phyloP scores from a whole-genome alignment of 768 basidiomycete genomes.

The Phlegmacium glaucopus region DNA sequence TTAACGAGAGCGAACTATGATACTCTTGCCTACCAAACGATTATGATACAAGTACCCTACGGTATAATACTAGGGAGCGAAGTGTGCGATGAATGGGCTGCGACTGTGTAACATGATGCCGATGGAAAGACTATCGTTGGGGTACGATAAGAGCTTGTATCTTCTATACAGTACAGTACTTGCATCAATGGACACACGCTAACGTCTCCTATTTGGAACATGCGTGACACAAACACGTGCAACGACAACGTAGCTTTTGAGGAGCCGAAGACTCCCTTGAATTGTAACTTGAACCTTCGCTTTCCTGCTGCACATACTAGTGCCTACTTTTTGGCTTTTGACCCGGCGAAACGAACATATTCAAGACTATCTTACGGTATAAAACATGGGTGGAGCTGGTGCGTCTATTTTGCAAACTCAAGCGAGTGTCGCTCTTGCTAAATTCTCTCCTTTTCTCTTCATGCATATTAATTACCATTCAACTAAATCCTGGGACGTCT shows the following conservation, averaged over 20 bases:
- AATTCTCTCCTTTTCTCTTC: slow-evolving; percentile 4
- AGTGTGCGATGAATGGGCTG: too few species aligned
- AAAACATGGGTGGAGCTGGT: slow-evolving; percentile 42
- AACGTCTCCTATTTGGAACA: not conserved
- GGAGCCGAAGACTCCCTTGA: not conserved
- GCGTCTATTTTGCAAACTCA: slow-evolving; percentile 14
- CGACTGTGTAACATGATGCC: too few species aligned
- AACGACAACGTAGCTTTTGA: slow-evolving; percentile 13
- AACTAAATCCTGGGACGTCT: not conserved
- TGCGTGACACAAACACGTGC: slow-evolving; percentile 4
- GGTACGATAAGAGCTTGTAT: not conserved
- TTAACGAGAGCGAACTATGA: slow-evolving; percentile 61
- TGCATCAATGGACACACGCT: not conserved
- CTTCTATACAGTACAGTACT: not conserved
- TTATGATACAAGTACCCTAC: too few species aligned
- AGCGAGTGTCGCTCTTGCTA: slow-evolving; percentile 8
- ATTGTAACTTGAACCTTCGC: not conserved
- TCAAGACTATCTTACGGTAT: slow-evolving; percentile 15
- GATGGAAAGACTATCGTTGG: too few species aligned
- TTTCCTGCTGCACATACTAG: slow-evolving; percentile 1
- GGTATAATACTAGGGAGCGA: too few species aligned
- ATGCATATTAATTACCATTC: slow-evolving; percentile 1
- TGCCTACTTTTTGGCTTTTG: not conserved
- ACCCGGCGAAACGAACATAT: slow-evolving; percentile 4
- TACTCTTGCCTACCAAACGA: too few species aligned